Percentiles rank a stretch among this genome's conserved stretches.
phyloP scores from a whole-genome alignment of 2,329 filamentous ascomycete genomes.

The Juglanconis sp. region DNA sequence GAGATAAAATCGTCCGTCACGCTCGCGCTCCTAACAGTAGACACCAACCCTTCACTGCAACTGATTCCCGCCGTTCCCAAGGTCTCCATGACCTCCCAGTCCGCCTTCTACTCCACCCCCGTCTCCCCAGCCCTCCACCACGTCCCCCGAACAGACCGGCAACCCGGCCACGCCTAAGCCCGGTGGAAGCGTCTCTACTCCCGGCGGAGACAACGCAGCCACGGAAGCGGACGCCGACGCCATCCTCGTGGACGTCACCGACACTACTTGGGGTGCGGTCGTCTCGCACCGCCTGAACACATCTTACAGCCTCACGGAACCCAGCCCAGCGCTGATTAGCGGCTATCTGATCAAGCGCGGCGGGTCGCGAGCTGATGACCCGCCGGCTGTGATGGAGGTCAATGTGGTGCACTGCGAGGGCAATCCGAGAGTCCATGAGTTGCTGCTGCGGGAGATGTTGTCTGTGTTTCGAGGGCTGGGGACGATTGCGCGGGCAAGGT shows the following conservation, averaged over 20 bases:
- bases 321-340: constrained; percentile 57
- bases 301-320: constrained; percentile 51
- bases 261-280: constrained; percentile 74
- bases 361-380: constrained; percentile 53
- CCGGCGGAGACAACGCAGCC: constrained; percentile 42
- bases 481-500: constrained; percentile 65
- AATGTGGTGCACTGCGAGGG: constrained; percentile 60
- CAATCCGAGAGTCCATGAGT: constrained; percentile 55
- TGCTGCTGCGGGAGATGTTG: constrained; percentile 67
- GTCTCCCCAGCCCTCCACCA: constrained; percentile 58
- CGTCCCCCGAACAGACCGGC: constrained; percentile 59
- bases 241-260: constrained; percentile 67
- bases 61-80: constrained; percentile 55
- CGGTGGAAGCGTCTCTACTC: constrained; percentile 41
- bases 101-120: constrained; percentile 57
- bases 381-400: constrained; percentile 60
- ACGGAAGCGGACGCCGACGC: constrained; percentile 54
- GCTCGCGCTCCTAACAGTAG: constrained; percentile 61
- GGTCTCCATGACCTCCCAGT: constrained; percentile 41
- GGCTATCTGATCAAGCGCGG: constrained; percentile 66
- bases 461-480: constrained; percentile 66
- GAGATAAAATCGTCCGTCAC: constrained; percentile 51
- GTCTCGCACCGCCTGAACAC: constrained; percentile 64
- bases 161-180: constrained; percentile 47
- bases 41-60: constrained; percentile 62